Base-by-base conservation (phyloP, 164 flowering plant species). In the Magnolia kwangsiensis region DNA sequence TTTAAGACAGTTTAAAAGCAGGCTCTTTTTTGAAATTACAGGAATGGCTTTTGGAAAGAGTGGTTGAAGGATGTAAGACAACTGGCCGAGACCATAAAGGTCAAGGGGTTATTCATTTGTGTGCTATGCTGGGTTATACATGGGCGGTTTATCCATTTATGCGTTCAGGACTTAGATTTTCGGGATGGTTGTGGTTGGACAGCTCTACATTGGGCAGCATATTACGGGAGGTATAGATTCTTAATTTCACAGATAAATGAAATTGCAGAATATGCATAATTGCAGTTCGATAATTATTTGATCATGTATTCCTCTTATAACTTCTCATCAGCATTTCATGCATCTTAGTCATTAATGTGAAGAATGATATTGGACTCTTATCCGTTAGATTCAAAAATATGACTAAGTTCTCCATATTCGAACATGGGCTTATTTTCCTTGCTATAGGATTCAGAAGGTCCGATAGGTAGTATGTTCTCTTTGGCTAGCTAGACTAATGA, bases 191-290 rank as follows among this genome's bases (percentile, higher is more conserved):
- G 9, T 82, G 99, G 98, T 73, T 93, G 99, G 99, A 96, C 98
- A 49, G 99, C 98, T 75, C 87, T 96, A 80, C 99, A 96, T 71
- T 94, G 98, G 98, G 98, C 98, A 73, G 98, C 99, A 76, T 85
- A 81, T 72, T 84, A 18, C 86, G 98, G 99, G 82, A 91, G 97
- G 99, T 92, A 90, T 59, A 66, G 7, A 66, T 72, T 29, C 20
- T 70, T n/a, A n/a, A n/a, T n/a, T 65, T 71, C 37, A 59, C n/a
- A 10, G 58, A 31, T 65, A 1, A 29, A 72, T 51, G 37, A 24
- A 1, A 72, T 67, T 9, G 70, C 16, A 1, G 45, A 37, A 19
- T n/a, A 8, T 70, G 51, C 11, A 50, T 50, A 21, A 70, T 50
- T n/a, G 19, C 45, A 19, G 9, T 50, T 49, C 1, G 51, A 50